A percentile compares a stretch with the other conserved stretches of the same genome.
Conservation (phyloP, 139 green algal genomes). For the Medakamo hakoo region DNA sequence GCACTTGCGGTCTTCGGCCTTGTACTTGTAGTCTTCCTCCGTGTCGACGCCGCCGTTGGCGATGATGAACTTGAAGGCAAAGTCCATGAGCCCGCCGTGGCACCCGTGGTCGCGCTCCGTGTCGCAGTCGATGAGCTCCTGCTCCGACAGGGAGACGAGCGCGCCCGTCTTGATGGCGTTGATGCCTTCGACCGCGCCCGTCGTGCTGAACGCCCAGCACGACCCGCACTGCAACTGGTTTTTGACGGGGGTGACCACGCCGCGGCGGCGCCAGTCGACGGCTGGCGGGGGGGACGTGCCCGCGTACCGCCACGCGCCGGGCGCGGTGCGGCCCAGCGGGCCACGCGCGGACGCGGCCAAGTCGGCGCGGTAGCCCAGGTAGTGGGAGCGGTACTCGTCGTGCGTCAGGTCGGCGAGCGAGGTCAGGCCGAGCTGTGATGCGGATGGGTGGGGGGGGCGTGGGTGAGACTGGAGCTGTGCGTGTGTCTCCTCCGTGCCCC, state of each 20-base stretch:
- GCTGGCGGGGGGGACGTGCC: conserved; percentile 22
- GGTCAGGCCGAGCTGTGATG: conserved; percentile 57
- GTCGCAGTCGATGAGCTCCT: conserved; percentile 91
- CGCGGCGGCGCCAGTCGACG: conserved; percentile 67
- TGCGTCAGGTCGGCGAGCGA: conserved; percentile 65
- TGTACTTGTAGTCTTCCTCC: conserved; percentile 55
- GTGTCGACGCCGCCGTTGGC: conserved; percentile 72
- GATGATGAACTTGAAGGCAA: conserved; percentile 75
- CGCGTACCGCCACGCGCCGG: conserved; percentile 32
- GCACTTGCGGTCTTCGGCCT: conserved; percentile 28
- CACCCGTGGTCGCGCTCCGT: conserved; percentile 51
- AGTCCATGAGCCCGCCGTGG: conserved; percentile 87
- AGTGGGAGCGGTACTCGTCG: conserved; percentile 60
- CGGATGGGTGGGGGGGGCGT: neutral
- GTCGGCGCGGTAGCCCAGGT: conserved; percentile 39
- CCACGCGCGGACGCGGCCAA: conserved; percentile 4
- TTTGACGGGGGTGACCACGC: conserved; percentile 79
- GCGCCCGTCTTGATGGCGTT: conserved; percentile 67
- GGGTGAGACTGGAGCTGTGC: neutral
- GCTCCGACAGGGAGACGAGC: conserved; percentile 72
- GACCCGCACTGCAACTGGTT: conserved; percentile 86
- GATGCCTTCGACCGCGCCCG: conserved; percentile 77
- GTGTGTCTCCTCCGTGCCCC: neutral
- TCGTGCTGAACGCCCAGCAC: conserved; percentile 94
- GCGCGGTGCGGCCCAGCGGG: neutral